Evolutionary conservation across 192 early-diverging fungal species (phyloP).

Genomic region (Gonapodya sp.): DNA sequence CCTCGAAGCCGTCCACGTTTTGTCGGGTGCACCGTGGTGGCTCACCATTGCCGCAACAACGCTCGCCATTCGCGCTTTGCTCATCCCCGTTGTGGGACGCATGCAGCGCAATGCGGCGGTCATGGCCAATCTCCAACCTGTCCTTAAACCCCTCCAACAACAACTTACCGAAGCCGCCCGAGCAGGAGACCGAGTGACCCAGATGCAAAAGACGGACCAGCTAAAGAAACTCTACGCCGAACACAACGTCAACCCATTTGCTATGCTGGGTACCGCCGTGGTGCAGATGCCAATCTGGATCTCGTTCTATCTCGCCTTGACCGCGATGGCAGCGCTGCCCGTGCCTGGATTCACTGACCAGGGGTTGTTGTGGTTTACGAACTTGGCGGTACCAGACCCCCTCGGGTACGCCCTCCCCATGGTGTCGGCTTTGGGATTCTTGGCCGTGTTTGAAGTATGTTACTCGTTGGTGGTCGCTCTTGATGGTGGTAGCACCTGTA

Average conservation of each 20-base stretch:
- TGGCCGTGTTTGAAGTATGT: constrained; percentile 52
- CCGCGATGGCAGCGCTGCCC: constrained; percentile 67
- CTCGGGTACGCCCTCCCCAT: constrained; percentile 65
- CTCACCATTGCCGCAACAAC: constrained; percentile 68
- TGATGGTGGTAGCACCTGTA: neutral
- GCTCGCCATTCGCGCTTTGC: constrained; percentile 45
- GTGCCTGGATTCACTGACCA: constrained; percentile 72
- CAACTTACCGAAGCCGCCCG: constrained; percentile 49
- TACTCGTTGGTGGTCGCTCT: neutral
- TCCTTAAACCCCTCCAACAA: constrained; percentile 51
- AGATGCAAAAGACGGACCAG: constrained; percentile 42
- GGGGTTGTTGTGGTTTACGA: constrained; percentile 73
- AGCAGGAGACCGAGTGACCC: constrained; percentile 42
- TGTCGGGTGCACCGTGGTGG: constrained; percentile 88
- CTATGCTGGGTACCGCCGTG: constrained; percentile 47
- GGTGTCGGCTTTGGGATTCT: constrained; percentile 54
- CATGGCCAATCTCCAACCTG: constrained; percentile 63
- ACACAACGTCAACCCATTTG: constrained; percentile 53
- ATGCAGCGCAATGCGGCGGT: constrained; percentile 58
- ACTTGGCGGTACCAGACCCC: constrained; percentile 74
- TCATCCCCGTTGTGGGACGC: constrained; percentile 56
- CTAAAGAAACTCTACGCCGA: constrained; percentile 49
- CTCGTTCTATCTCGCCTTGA: constrained; percentile 70
- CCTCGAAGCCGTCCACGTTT: constrained; percentile 71
- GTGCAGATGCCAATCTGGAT: constrained; percentile 77